Percentiles rank a stretch among this genome's conserved stretches.
Conservation (phyloP, 192 early-diverging fungal genomes). For the Dispira parvispora region DNA sequence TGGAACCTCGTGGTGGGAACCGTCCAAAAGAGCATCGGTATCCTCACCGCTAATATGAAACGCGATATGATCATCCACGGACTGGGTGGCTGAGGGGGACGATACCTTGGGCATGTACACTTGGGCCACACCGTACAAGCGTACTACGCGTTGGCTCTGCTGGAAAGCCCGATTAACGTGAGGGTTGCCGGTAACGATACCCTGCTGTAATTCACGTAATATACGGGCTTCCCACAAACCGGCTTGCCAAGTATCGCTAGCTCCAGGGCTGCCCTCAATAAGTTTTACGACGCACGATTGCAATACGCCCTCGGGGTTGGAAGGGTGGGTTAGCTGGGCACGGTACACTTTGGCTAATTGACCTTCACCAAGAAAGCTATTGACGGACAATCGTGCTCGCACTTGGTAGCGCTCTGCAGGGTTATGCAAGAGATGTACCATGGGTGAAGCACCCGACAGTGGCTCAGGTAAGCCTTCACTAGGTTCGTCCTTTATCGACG, state of each 20-base stretch:
- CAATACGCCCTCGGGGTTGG: not conserved
- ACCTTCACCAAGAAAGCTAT: not conserved
- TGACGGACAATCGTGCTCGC: not conserved
- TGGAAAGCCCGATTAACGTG: not conserved
- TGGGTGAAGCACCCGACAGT: too few species aligned
- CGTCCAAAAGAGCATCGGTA: not conserved
- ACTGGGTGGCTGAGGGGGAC: not conserved
- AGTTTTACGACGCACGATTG: slow-evolving; percentile 8
- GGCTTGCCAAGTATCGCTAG: slow-evolving; percentile 4
- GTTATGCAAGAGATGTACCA: too few species aligned
- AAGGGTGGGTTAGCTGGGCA: not conserved
- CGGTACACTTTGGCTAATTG: slow-evolving; percentile 10
- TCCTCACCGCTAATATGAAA: not conserved
- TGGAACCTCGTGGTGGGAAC: not conserved
- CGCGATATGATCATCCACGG: too few species aligned
- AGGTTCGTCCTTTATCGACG: too few species aligned
- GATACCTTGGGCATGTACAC: not conserved
- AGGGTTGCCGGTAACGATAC: not conserved
- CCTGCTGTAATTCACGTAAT: not conserved
- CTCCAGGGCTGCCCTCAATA: not conserved
- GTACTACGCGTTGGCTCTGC: not conserved
- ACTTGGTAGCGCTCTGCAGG: not conserved
- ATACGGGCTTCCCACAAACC: slow-evolving; percentile 6
- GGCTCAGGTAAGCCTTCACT: too few species aligned
- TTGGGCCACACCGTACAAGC: not conserved